Conservation (phyloP, 164 flowering plant species). For the Warburgia ugandensis region DNA sequence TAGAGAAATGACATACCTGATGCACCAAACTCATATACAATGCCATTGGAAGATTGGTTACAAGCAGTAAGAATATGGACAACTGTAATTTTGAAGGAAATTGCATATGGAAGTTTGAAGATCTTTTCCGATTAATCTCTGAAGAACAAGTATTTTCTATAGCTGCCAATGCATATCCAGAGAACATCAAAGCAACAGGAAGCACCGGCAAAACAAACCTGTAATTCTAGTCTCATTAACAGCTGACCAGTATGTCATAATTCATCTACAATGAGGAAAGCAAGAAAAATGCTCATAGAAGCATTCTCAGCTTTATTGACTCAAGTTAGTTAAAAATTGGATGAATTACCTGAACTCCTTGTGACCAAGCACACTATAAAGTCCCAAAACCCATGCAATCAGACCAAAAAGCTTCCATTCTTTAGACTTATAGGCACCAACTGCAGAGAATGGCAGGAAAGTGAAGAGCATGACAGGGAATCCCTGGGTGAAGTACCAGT, state of each 20-base stretch:
- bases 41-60: conserved; percentile 86
- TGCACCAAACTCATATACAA: conserved; percentile 86
- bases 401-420: conserved; percentile 72
- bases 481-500: conserved; percentile 92
- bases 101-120: conserved; percentile 13
- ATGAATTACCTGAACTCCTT: conserved; percentile 84
- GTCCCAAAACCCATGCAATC: conserved; percentile 68
- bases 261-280: conserved; percentile 5
- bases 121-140: conserved; percentile 20
- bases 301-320: not conserved
- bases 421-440: conserved; percentile 53
- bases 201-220: conserved; percentile 96
- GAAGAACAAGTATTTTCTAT: conserved; percentile 19
- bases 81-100: conserved; percentile 28
- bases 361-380: conserved; percentile 84
- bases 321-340: not conserved
- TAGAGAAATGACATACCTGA: conserved; percentile 43
- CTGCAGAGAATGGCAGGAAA: conserved; percentile 58
- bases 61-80: conserved; percentile 55
- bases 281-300: not conserved
- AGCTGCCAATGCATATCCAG: conserved; percentile 61
- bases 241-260: conserved; percentile 1
- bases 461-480: conserved; percentile 74
- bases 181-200: conserved; percentile 79
- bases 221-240: conserved; percentile 20